These are phyloP conservation scores for Aspergillus sojae DNA, from an alignment of 2,329 filamentous ascomycete species.

Conservation along the genomic window DNA sequence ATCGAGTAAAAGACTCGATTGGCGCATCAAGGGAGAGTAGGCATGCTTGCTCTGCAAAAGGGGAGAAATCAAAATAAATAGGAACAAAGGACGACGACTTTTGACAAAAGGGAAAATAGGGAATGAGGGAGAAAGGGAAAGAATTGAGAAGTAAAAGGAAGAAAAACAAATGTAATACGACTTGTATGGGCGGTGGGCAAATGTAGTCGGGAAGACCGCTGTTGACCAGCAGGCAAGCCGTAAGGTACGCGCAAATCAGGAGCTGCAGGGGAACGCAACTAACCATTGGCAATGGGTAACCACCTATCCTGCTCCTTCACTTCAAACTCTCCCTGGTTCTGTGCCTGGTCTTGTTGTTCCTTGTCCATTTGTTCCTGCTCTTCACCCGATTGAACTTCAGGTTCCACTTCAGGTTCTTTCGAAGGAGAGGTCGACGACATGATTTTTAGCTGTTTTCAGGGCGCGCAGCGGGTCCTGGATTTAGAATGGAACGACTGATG, in stretches of 20 bases:
- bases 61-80: not conserved
- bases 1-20: not conserved
- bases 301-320: conserved; percentile 99
- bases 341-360: conserved; percentile 67
- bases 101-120: not conserved
- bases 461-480: conserved; percentile 38
- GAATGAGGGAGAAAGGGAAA: not conserved
- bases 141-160: conserved; percentile 14
- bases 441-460: conserved; percentile 63
- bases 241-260: conserved; percentile 58
- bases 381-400: conserved; percentile 90
- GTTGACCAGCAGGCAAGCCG: conserved; percentile 34
- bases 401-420: conserved; percentile 86
- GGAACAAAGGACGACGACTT: not conserved
- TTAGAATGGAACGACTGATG: conserved; percentile 37
- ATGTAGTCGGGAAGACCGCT: conserved; percentile 33
- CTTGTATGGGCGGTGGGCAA: conserved; percentile 31
- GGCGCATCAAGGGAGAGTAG: not conserved
- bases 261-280: conserved; percentile 58
- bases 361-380: conserved; percentile 86
- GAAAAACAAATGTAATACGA: not conserved
- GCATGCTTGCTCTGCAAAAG: not conserved
- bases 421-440: conserved; percentile 96
- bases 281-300: conserved; percentile 99
- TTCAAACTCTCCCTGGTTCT: conserved; percentile 87